phyloP scores from a whole-genome alignment of 2,329 filamentous ascomycete genomes.

The Arthrobotrys iridis region DNA sequence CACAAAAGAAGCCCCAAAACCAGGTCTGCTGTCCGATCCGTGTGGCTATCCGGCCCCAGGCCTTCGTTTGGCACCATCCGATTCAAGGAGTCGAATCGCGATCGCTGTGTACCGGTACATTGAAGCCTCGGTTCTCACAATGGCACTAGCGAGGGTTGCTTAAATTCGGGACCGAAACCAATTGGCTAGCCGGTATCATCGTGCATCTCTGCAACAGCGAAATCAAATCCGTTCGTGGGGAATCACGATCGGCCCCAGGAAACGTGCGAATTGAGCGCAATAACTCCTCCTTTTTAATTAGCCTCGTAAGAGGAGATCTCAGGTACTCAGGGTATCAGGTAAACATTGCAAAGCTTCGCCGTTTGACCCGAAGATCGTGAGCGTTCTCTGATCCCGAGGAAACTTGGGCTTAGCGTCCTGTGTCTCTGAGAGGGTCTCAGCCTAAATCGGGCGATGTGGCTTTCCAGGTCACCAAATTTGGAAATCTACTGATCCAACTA shows the following conservation, averaged over 20 bases:
- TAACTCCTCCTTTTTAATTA: slow-evolving; percentile 39
- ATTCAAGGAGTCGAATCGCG: slow-evolving; percentile 9
- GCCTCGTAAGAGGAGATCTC: background rate
- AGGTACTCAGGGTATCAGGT: no score
- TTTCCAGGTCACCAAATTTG: slow-evolving; percentile 27
- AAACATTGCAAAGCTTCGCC: slow-evolving; percentile 4
- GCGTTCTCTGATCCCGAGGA: background rate
- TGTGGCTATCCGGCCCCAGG: slow-evolving; percentile 21
- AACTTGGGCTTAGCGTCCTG: slow-evolving; percentile 6
- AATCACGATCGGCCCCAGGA: slow-evolving; percentile 1
- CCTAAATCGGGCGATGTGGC: slow-evolving; percentile 24
- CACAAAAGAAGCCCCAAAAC: slow-evolving; percentile 41
- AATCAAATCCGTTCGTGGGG: background rate
- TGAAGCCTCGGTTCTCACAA: background rate
- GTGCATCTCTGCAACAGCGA: slow-evolving; percentile 7
- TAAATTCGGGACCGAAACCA: slow-evolving; percentile 41
- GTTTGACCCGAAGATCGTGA: slow-evolving; percentile 5
- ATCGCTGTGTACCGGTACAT: slow-evolving; percentile 42
- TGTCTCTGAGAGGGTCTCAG: background rate
- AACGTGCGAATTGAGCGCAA: slow-evolving; percentile 6
- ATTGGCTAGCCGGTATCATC: slow-evolving; percentile 25
- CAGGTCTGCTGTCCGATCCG: slow-evolving; percentile 36
- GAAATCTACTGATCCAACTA: background rate
- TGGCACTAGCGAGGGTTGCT: slow-evolving; percentile 23
- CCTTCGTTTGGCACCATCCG: slow-evolving; percentile 29